Evolutionary conservation across 441 rosid species (phyloP).

Genomic region (Viola pubescens): DNA sequence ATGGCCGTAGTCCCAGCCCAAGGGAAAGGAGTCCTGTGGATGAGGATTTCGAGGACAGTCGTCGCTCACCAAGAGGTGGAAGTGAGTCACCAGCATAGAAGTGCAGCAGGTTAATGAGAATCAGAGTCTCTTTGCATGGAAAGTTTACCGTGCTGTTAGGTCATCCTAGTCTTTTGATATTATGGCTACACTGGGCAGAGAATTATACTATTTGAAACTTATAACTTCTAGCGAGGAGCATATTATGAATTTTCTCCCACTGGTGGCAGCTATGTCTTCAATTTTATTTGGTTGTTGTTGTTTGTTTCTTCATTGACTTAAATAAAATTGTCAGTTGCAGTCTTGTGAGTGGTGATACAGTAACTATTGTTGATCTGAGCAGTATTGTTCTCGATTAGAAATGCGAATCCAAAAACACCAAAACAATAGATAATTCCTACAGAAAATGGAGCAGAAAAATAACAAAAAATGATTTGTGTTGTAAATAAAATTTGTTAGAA

Average conservation of each 20-base stretch:
- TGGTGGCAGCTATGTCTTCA: too few relatives aligned
- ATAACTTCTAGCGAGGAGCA: not conserved
- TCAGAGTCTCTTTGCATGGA: not conserved
- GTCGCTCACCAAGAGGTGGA: constrained; percentile 42
- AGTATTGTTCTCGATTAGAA: too few relatives aligned
- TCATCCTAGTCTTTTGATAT: constrained; percentile 2
- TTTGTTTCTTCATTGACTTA: too few relatives aligned
- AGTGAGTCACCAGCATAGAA: constrained; percentile 41
- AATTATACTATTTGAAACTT: not conserved
- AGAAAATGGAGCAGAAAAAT: too few relatives aligned
- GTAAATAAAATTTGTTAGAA: too few relatives aligned
- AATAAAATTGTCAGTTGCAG: too few relatives aligned
- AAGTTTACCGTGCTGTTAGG: not conserved
- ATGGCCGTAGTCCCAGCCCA: constrained; percentile 33
- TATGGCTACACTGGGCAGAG: not conserved
- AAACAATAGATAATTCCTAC: too few relatives aligned
- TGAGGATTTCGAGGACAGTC: constrained; percentile 37
- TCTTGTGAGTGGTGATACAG: too few relatives aligned
- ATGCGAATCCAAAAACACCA: too few relatives aligned
- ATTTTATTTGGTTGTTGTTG: too few relatives aligned
- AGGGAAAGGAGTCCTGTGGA: constrained; percentile 48
- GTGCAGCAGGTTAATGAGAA: not conserved
- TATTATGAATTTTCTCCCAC: constrained; percentile 4
- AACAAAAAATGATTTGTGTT: too few relatives aligned
- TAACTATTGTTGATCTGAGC: too few relatives aligned